A percentile compares a stretch with the other conserved stretches of the same genome.
Evolutionary conservation across 306 rosid genomes (phyloP).

Genomic region (Canavalia ensiformis): DNA sequence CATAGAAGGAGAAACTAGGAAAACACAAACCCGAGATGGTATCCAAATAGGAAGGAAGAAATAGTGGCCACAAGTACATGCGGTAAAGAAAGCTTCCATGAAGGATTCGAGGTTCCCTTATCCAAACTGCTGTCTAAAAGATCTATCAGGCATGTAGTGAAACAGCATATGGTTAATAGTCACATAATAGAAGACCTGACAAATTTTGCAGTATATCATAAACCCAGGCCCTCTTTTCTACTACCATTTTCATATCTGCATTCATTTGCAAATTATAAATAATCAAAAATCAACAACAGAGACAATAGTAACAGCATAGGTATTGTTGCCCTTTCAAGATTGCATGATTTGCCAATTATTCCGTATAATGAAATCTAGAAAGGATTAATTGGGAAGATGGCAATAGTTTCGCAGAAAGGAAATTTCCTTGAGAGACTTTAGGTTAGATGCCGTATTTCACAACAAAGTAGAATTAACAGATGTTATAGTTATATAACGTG

Average conservation of each 20-base stretch:
- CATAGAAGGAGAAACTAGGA: slow-evolving; percentile 43
- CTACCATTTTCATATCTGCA: slow-evolving; percentile 36
- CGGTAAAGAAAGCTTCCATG: slow-evolving; percentile 89
- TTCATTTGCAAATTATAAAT: slow-evolving; percentile 22
- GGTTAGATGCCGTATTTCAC: slow-evolving; percentile 32
- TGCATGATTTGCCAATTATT: slow-evolving; percentile 11
- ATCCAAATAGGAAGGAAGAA: slow-evolving; percentile 88
- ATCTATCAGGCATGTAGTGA: slow-evolving; percentile 56
- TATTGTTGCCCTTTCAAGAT: slow-evolving; percentile 26
- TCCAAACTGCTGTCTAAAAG: slow-evolving; percentile 57
- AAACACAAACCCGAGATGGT: slow-evolving; percentile 88
- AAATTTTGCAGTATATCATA: slow-evolving; percentile 17
- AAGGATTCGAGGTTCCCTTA: slow-evolving; percentile 72
- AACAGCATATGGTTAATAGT: slow-evolving; percentile 43
- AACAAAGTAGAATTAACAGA: slow-evolving; percentile 16
- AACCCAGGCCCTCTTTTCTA: slow-evolving; percentile 28
- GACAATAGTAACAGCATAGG: slow-evolving; percentile 10
- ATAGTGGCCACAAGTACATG: slow-evolving; percentile 86
- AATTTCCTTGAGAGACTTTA: slow-evolving; percentile 3
- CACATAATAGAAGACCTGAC: slow-evolving; percentile 30
- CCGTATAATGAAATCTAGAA: slow-evolving; percentile 21
- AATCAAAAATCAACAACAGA: background rate
- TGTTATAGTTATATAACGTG: slow-evolving; percentile 20
- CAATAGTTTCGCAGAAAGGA: slow-evolving; percentile 12
- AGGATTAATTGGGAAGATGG: slow-evolving; percentile 23